Evolutionary conservation across 306 rosid genomes (phyloP), one percentile per base, ranked within the genome.

Genomic region (Cucumis hystrix): DNA sequence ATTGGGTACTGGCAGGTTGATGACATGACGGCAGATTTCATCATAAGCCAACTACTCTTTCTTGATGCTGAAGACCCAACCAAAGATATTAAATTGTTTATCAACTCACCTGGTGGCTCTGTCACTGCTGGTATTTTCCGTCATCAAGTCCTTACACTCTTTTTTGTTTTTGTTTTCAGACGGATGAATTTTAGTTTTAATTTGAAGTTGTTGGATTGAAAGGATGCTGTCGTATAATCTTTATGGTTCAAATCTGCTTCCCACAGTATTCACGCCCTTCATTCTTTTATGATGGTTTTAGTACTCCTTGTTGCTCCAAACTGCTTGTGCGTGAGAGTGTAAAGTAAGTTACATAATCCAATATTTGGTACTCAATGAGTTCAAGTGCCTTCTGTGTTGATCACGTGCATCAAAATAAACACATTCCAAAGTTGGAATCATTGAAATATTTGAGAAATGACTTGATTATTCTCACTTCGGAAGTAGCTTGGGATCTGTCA

Each of bases 101-200:
- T 95, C 79, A 95, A 90, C 83, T 95, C 97, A 51, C 98, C 98
- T 4, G 98, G 98, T 80, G 98, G 98, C 78, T 92, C 97, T 77
- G 85, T 92, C 71, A 94, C 98, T 78, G 93, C 98, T 74, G 96
- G 97, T 94, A 39, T 40, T 39, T 40, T n/a, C 10, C 17, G 21
- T 69, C 75, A 37, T 43, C 20, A 20, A 45, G 21, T 66, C 73
- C 30, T n/a, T 66, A 23, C 0, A n/a, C n/a, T 41, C 9, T 66
- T 4, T 5, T 12, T 15, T 63, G 15, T 62, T 30, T 63, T 28
- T 28, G 30, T 28, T 28, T 62, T 15, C 20, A 30, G 43, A 37
- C 21, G 18, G 14, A 37, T 33, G 18, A 8, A 2, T 43, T 69
- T 20, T 69, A 23, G 20, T 69, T 45, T 6, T 69, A 6, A 43